Evolutionary conservation across 257 asterid species (phyloP).

Genomic region (Cruciata laevipes): DNA sequence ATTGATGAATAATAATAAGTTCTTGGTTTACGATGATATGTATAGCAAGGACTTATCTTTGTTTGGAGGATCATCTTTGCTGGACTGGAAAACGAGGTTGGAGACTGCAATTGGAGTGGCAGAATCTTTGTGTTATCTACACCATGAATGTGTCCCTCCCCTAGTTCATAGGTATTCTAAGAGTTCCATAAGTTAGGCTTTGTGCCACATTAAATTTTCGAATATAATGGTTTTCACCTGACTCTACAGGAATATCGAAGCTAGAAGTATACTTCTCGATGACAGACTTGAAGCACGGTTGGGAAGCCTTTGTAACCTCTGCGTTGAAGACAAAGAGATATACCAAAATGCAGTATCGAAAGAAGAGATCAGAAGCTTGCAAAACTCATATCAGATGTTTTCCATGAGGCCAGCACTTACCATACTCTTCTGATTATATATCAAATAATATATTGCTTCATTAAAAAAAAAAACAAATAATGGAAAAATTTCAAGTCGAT

Average conservation of each 20-base stretch:
- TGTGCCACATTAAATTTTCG: not conserved
- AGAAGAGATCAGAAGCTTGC: too few species aligned
- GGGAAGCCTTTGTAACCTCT: conserved; percentile 10
- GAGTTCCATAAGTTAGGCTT: not conserved
- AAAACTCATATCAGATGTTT: too few species aligned
- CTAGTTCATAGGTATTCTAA: conserved; percentile 14
- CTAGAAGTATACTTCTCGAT: conserved; percentile 13
- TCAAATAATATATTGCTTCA: too few species aligned
- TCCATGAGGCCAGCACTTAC: too few species aligned
- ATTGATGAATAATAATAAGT: not conserved
- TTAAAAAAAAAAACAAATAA: too few species aligned
- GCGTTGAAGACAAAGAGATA: not conserved
- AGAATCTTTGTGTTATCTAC: conserved; percentile 11
- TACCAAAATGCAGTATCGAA: not conserved
- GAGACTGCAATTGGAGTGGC: conserved; percentile 11
- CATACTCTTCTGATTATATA: too few species aligned
- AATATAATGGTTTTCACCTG: not conserved
- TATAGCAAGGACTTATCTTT: conserved; percentile 2
- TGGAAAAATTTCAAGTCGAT: too few species aligned
- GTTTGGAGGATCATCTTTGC: not conserved
- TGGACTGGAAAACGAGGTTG: conserved; percentile 7
- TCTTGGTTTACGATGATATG: conserved; percentile 10
- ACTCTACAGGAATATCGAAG: conserved; percentile 5
- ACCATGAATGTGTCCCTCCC: conserved; percentile 6
- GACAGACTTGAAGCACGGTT: conserved; percentile 4